These are phyloP conservation scores for Phallus indusiatus DNA, from an alignment of 768 basidiomycete genomes.

Conservation along the genomic window DNA sequence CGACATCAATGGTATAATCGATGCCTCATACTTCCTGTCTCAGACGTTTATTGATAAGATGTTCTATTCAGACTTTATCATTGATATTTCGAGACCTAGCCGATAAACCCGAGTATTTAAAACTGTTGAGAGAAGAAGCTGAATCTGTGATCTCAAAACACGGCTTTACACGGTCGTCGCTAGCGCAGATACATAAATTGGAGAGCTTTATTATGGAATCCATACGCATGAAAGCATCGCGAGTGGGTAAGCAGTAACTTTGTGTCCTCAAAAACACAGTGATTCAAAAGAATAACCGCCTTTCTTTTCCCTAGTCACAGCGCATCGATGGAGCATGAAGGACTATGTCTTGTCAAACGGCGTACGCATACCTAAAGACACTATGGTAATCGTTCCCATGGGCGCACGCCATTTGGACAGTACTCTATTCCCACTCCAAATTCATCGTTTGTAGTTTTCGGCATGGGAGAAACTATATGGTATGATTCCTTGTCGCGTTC, in stretches of 20 bases:
- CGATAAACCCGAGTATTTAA: conserved; percentile 22
- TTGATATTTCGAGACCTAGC: conserved; percentile 31
- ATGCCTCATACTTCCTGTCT: not conserved
- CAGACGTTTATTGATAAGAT: conserved; percentile 1
- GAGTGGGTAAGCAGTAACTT: conserved; percentile 1
- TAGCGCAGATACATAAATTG: conserved; percentile 32
- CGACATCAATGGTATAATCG: conserved; percentile 11
- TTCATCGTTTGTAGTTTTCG: conserved; percentile 4
- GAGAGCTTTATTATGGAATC: conserved; percentile 33
- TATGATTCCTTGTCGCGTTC: not conserved
- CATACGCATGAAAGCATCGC: not conserved
- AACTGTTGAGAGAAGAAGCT: conserved; percentile 34
- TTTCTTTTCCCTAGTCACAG: conserved; percentile 4
- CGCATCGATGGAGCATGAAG: conserved; percentile 2
- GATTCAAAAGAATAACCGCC: not conserved
- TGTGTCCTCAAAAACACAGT: not conserved
- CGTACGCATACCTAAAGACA: conserved; percentile 8
- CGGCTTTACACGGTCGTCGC: conserved; percentile 28
- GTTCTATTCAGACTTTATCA: conserved; percentile 25
- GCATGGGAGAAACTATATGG: conserved; percentile 11
- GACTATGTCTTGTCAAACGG: conserved; percentile 10
- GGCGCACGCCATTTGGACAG: not conserved
- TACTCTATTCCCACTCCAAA: conserved; percentile 12
- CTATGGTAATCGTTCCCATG: not conserved
- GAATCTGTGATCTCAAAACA: conserved; percentile 26